Evolutionary conservation across 495 filamentous ascomycete genomes (phyloP).

Genomic region (Friedmanniomyces simplex): DNA sequence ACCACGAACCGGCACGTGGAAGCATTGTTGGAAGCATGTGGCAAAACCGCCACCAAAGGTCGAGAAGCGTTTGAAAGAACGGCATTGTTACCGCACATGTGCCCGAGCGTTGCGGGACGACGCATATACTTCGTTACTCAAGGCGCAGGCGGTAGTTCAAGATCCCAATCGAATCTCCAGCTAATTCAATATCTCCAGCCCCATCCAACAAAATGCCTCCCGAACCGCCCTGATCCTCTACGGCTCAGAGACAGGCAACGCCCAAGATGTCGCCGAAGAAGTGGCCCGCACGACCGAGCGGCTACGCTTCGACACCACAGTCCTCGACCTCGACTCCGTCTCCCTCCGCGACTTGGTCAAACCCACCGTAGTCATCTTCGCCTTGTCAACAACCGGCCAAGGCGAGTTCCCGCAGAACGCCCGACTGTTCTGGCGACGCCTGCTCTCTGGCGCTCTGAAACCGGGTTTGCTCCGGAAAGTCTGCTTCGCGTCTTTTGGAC

Average conservation of each 20-base stretch:
- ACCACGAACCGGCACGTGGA: no score
- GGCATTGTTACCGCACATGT: no score
- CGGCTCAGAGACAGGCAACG: constrained; percentile 89
- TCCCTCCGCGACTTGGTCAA: constrained; percentile 43
- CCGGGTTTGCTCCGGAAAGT: constrained; percentile 55
- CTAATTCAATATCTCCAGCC: background rate
- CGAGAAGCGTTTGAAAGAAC: no score
- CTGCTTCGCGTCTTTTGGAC: constrained; percentile 73
- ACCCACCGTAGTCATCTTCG: constrained; percentile 60
- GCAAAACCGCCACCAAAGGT: background rate
- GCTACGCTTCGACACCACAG: constrained; percentile 62
- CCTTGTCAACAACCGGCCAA: constrained; percentile 87
- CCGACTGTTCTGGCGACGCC: constrained; percentile 69
- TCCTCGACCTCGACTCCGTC: constrained; percentile 65
- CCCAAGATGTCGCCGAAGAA: constrained; percentile 79
- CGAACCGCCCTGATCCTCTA: constrained; percentile 68
- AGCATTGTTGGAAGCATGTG: no score
- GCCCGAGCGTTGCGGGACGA: no score
- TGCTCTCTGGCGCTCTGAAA: constrained; percentile 68
- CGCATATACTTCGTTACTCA: no score
- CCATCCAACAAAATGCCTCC: background rate
- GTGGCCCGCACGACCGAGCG: constrained; percentile 60
- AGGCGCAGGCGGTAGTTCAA: no score
- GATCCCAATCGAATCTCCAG: background rate
- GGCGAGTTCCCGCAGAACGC: constrained; percentile 82